Percentiles rank a stretch among this genome's conserved stretches.
Evolutionary conservation across 306 rosid genomes (phyloP).

Genomic region (Rubus parviflorus): DNA sequence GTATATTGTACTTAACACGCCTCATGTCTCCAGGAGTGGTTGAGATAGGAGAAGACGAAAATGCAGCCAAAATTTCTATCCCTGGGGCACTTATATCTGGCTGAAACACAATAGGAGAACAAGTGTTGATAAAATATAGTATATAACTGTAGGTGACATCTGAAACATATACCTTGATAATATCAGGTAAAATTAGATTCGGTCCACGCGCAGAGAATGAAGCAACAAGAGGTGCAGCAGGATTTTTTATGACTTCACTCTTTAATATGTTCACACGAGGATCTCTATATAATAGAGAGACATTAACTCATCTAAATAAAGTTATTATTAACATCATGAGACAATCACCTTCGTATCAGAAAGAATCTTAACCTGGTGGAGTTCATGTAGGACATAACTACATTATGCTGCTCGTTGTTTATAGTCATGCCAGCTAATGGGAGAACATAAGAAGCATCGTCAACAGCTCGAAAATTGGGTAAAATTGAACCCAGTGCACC

Average conservation of each 20-base stretch:
- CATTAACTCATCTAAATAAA: not conserved
- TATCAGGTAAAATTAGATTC: constrained; percentile 14
- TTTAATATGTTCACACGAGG: constrained; percentile 17
- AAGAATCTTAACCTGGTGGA: constrained; percentile 19
- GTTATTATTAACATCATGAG: not conserved
- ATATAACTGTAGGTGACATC: not conserved
- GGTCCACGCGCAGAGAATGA: constrained; percentile 35
- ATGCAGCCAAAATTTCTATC: constrained; percentile 29
- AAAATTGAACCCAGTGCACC: constrained; percentile 21
- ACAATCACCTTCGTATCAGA: not conserved
- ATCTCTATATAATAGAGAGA: constrained; percentile 3
- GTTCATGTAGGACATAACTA: constrained; percentile 14
- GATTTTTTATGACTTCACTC: constrained; percentile 16
- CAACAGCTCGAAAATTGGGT: not conserved
- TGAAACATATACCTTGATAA: constrained; percentile 23
- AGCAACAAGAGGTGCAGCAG: constrained; percentile 26
- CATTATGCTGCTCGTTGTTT: not conserved
- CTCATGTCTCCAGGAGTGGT: not conserved
- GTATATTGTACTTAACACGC: constrained; percentile 18
- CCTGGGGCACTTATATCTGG: constrained; percentile 42
- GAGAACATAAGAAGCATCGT: not conserved
- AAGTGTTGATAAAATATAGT: not conserved
- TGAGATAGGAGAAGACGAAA: constrained; percentile 21
- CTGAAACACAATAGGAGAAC: constrained; percentile 1
- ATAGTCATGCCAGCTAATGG: constrained; percentile 16